Evolutionary conservation across 176 grass and related monocot genomes (phyloP).

Genomic region (Phyllostachys edulis): DNA sequence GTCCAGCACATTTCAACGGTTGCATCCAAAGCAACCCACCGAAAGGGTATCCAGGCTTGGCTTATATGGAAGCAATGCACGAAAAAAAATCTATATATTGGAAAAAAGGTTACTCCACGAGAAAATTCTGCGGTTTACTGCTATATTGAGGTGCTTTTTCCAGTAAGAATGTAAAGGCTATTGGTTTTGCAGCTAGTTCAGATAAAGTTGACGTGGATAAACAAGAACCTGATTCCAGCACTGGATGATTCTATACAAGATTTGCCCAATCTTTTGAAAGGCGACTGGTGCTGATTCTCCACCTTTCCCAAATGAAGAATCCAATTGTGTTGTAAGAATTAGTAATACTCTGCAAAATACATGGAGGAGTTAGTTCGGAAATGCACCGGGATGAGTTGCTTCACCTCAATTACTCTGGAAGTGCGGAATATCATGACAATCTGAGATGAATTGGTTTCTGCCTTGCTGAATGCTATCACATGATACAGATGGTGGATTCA

Average conservation of each 20-base stretch:
- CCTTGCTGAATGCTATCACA: neutral
- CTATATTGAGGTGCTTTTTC: neutral
- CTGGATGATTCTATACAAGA: slow-evolving; percentile 8
- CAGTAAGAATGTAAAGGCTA: neutral
- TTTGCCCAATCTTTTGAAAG: slow-evolving; percentile 20
- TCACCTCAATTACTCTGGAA: neutral
- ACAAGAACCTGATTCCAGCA: slow-evolving; percentile 43
- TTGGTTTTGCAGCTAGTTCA: neutral
- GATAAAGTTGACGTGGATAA: slow-evolving; percentile 7
- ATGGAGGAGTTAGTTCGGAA: neutral
- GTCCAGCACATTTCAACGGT: neutral
- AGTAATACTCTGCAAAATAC: neutral
- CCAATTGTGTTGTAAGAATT: neutral
- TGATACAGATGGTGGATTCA: neutral
- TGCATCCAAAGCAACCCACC: neutral
- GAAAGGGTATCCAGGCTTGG: neutral
- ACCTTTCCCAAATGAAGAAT: slow-evolving; percentile 22
- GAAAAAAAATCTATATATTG: no score
- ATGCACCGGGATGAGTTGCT: neutral
- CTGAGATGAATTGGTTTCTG: slow-evolving; percentile 4
- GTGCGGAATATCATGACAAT: neutral
- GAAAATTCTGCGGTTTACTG: neutral
- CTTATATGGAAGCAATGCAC: no score
- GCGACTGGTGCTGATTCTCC: slow-evolving; percentile 40
- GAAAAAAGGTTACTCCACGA: neutral